phyloP scores from a whole-genome alignment of 2,329 filamentous ascomycete species.

The Rutstroemia sp. region DNA sequence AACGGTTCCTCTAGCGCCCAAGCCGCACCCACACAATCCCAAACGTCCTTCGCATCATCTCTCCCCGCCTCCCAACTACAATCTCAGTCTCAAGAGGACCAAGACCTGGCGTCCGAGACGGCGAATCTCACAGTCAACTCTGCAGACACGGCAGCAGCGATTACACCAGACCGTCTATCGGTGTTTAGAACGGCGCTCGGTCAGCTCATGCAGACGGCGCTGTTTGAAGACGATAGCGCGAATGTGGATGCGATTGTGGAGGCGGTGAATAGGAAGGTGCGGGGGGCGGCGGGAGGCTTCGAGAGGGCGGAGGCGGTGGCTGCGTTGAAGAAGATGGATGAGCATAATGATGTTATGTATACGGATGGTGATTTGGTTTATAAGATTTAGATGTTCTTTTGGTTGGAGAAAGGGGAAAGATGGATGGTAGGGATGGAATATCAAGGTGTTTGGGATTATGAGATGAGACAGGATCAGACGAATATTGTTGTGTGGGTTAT shows the following conservation, averaged over 20 bases:
- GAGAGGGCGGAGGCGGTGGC: constrained; percentile 63
- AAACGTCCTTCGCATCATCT: constrained; percentile 35
- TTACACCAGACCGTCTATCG: constrained; percentile 52
- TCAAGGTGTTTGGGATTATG: neutral
- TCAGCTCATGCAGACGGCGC: constrained; percentile 67
- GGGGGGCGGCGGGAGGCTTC: constrained; percentile 52
- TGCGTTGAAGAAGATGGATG: constrained; percentile 73
- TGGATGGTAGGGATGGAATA: neutral
- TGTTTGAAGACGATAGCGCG: constrained; percentile 86
- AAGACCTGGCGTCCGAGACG: constrained; percentile 16
- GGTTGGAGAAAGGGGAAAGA: neutral
- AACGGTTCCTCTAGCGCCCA: neutral
- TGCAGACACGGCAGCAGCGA: constrained; percentile 20
- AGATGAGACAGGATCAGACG: neutral
- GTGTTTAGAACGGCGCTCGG: constrained; percentile 77
- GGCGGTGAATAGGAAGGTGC: constrained; percentile 70
- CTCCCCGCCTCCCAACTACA: constrained; percentile 28
- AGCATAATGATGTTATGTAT: constrained; percentile 86
- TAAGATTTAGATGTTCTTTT: constrained; percentile 48
- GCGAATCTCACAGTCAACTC: neutral
- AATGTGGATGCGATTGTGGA: constrained; percentile 66
- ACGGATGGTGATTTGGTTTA: constrained; percentile 60
- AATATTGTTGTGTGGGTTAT: too few relatives aligned
- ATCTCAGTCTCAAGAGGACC: constrained; percentile 18
- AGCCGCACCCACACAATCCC: constrained; percentile 24